These are phyloP conservation scores for Cantharellus cinnabarinus DNA, from an alignment of 768 basidiomycete genomes.

Conservation along the genomic window DNA sequence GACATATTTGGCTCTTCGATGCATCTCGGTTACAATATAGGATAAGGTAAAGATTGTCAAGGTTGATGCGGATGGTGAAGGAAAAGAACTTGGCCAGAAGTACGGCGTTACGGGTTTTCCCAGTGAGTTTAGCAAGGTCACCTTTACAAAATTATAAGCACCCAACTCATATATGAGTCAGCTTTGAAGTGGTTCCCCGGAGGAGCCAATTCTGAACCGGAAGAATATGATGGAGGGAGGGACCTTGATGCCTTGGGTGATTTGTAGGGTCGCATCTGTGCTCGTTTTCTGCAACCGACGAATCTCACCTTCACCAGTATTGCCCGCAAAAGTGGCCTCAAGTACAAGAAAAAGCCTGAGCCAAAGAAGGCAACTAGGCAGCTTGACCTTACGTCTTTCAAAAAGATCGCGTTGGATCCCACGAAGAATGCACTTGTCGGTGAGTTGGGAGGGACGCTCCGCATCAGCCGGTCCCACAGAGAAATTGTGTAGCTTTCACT, in stretches of 20 bases:
- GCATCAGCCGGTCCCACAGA: background rate
- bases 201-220: conserved; percentile 31
- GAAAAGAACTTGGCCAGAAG: conserved; percentile 48
- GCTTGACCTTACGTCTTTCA: conserved; percentile 53
- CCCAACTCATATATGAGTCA: conserved; percentile 14
- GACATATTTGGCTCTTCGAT: background rate
- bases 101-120: conserved; percentile 73
- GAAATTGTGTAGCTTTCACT: conserved; percentile 17
- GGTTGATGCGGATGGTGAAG: conserved; percentile 79
- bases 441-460: conserved; percentile 16
- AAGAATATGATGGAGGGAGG: conserved; percentile 56
- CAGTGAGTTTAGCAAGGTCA: conserved; percentile 31
- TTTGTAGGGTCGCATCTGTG: conserved; percentile 33
- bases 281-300: background rate
- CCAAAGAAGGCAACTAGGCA: conserved; percentile 49
- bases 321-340: conserved; percentile 51
- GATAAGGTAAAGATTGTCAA: conserved; percentile 80
- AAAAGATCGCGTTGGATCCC: conserved; percentile 47
- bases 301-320: conserved; percentile 28
- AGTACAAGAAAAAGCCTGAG: conserved; percentile 74
- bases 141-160: background rate
- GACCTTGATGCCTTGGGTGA: conserved; percentile 56
- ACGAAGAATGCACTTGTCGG: conserved; percentile 65
- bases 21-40: background rate
- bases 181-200: conserved; percentile 83